Conservation (phyloP, 164 flowering plant genomes). For the Magnolia changhungtana region DNA sequence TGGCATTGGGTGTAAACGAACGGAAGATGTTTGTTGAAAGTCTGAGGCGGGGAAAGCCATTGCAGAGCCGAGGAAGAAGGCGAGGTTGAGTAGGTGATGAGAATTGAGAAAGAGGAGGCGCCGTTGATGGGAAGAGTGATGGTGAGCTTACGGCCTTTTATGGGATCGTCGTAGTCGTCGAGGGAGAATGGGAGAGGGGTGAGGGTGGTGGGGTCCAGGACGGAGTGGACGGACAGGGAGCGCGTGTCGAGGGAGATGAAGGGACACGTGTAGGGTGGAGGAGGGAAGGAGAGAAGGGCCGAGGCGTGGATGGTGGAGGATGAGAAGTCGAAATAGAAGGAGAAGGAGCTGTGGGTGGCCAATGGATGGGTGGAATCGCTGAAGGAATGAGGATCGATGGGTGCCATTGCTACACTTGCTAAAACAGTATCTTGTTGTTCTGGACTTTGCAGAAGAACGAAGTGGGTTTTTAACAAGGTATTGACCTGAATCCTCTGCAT, state of each 20-base stretch:
- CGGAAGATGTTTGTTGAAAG: constrained; percentile 53
- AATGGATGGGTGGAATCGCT: constrained; percentile 81
- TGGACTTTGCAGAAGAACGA: not conserved
- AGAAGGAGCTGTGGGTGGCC: constrained; percentile 67
- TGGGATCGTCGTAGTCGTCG: constrained; percentile 35
- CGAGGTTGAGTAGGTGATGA: constrained; percentile 47
- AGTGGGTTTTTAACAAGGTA: not conserved
- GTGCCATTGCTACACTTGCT: constrained; percentile 40
- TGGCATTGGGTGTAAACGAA: constrained; percentile 95
- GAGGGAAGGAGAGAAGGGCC: constrained; percentile 56
- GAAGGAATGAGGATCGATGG: constrained; percentile 87
- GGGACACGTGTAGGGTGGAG: constrained; percentile 62
- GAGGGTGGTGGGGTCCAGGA: constrained; percentile 52
- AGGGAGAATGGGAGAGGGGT: constrained; percentile 57
- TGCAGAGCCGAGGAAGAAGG: constrained; percentile 84
- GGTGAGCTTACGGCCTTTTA: constrained; percentile 55
- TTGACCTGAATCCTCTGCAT: too few species aligned
- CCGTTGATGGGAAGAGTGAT: constrained; percentile 44
- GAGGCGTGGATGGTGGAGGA: constrained; percentile 64
- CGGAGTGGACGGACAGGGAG: constrained; percentile 50
- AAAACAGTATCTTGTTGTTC: not conserved
- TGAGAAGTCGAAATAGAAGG: constrained; percentile 76
- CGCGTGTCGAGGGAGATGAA: constrained; percentile 73
- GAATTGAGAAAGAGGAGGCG: constrained; percentile 25
- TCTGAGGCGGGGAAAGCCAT: constrained; percentile 85